Evolutionary conservation across 2,329 filamentous ascomycete genomes (phyloP), one percentile per base, ranked within the genome.

Genomic region (Penicillium hesseltinei): DNA sequence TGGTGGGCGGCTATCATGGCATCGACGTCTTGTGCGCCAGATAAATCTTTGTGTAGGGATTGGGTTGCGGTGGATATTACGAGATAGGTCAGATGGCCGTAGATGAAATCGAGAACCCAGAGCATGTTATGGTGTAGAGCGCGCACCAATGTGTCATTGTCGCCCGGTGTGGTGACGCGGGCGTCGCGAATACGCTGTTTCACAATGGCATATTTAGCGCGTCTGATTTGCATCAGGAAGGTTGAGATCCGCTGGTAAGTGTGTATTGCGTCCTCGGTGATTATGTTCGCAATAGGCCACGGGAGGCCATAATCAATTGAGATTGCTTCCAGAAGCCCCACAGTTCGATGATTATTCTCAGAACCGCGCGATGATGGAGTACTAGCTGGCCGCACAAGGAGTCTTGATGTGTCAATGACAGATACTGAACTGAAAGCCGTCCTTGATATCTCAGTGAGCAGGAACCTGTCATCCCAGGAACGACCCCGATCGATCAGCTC

Each of bases 401-500:
- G 75, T 21, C 84, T 83, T 48, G 87, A 83, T 2, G 80, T 65
- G 54, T 91, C 84, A 1, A 90, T 73, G 2, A 77, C 75, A 0
- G 75, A 64, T 1, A 84, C 66, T 0, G 69, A 69, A 5, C 78
- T 80, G 69, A 91, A 92, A 0, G 89, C 86, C 55, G 87, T 87
- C 57, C 91, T 89, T 0, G 88, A 87, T 2, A 91, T 76, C 63
- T 92, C 90, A 0, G 89, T 94, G 29, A 97, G 78, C 0, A 89
- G 81, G 68, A 93, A 96, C 21, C 87, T 84, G 71, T 97, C 91
- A 60, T 88, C 87, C 92, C 92, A 97, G 36, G 74, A 74, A 69
- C 73, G 69, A 13, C 76, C 75, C 48, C 73, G 79, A 63, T 94
- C 89, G 44, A 97, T 82, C 48, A 88, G 86, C 54, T 87, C 84